These are phyloP conservation scores for Kwoniella dejecticola DNA, from an alignment of 768 basidiomycete species.

Conservation along the genomic window DNA sequence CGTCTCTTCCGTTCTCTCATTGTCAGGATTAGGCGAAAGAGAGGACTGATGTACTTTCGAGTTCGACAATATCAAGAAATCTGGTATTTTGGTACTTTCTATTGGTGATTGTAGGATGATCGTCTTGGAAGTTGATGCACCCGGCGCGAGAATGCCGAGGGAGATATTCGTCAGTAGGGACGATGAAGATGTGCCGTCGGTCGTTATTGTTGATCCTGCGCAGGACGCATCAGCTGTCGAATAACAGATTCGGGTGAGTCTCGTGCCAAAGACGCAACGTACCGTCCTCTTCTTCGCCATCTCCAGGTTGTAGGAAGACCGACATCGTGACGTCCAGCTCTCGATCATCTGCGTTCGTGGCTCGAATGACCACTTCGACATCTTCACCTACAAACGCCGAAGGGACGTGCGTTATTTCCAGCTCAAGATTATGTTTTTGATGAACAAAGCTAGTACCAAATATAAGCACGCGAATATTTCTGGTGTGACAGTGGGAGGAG, in stretches of 20 bases:
- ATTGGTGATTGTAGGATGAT: conserved; percentile 66
- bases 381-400: conserved; percentile 81
- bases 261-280: conserved; percentile 5
- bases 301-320: conserved; percentile 63
- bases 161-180: conserved; percentile 72
- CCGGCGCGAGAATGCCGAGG: conserved; percentile 68
- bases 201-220: conserved; percentile 55
- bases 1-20: conserved; percentile 61
- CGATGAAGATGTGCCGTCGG: conserved; percentile 68
- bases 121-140: conserved; percentile 64
- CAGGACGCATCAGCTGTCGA: not conserved
- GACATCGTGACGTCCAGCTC: conserved; percentile 71
- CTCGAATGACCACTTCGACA: conserved; percentile 70
- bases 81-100: conserved; percentile 71
- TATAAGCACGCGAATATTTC: not conserved
- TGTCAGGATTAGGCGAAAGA: not conserved
- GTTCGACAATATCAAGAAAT: conserved; percentile 75
- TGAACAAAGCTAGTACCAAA: conserved; percentile 55
- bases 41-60: conserved; percentile 34
- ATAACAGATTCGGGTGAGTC: not conserved
- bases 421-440: conserved; percentile 64
- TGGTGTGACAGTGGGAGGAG: not conserved
- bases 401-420: conserved; percentile 64
- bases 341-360: conserved; percentile 72
- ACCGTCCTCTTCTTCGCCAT: conserved; percentile 33